phyloP scores from a whole-genome alignment of 495 filamentous ascomycete genomes.

The Trichodelitschia bisporula region DNA sequence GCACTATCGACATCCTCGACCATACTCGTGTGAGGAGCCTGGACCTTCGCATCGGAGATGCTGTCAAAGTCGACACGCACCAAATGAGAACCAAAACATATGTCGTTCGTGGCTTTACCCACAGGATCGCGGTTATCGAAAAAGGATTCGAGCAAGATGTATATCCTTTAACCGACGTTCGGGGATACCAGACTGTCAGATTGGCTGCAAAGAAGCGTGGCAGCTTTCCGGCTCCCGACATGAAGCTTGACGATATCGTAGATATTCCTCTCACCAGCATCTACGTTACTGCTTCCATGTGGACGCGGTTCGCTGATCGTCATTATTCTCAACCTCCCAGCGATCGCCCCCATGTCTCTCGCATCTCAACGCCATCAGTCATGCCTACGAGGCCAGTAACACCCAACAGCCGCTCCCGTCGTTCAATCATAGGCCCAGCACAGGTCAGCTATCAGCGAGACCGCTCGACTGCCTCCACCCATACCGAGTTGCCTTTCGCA shows the following conservation, averaged over 20 bases:
- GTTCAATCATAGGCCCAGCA: conserved; percentile 4
- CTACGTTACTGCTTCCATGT: conserved; percentile 15
- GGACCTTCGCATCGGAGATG: conserved; percentile 15
- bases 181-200: conserved; percentile 11
- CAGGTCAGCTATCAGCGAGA: conserved; percentile 1
- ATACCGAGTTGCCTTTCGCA: conserved; percentile 27
- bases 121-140: conserved; percentile 1
- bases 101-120: conserved; percentile 16
- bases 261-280: conserved; percentile 12
- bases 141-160: conserved; percentile 4
- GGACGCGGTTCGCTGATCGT: conserved; percentile 12
- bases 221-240: conserved; percentile 5
- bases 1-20: conserved; percentile 9
- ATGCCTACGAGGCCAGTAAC: too few relatives aligned
- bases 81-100: conserved; percentile 15
- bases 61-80: conserved; percentile 17
- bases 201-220: conserved; percentile 12
- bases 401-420: conserved; percentile 9
- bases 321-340: conserved; percentile 6
- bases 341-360: too few relatives aligned
- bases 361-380: too few relatives aligned
- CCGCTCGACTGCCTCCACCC: background rate
- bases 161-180: conserved; percentile 11
- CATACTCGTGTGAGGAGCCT: conserved; percentile 8
- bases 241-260: conserved; percentile 3